Conservation (phyloP, 2,329 filamentous ascomycete species). For the Penicillium digitatum region DNA sequence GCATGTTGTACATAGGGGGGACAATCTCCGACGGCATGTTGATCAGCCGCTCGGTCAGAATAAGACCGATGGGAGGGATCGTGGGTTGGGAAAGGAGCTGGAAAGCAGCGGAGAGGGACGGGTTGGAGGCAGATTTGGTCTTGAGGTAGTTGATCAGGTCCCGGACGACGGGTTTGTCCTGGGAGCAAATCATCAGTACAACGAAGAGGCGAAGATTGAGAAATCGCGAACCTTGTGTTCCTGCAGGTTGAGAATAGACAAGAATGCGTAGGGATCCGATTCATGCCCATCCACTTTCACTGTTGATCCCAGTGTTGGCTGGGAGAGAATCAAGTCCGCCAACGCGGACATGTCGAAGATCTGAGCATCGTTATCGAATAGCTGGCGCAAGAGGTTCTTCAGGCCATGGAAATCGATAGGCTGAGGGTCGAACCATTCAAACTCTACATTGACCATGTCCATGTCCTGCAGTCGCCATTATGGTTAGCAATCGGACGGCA, state of each 20-base stretch:
- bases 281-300: slow-evolving; percentile 97
- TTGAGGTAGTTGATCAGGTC: slow-evolving; percentile 68
- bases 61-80: slow-evolving; percentile 67
- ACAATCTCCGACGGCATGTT: slow-evolving; percentile 94
- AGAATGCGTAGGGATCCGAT: slow-evolving; percentile 85
- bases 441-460: slow-evolving; percentile 90
- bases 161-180: slow-evolving; percentile 67
- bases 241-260: slow-evolving; percentile 79
- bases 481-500: slow-evolving; percentile 8
- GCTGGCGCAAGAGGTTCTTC: slow-evolving; percentile 82
- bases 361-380: slow-evolving; percentile 82
- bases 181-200: background rate
- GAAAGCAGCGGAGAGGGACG: slow-evolving; percentile 55
- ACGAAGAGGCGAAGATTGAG: background rate
- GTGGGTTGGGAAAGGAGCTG: slow-evolving; percentile 54
- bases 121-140: slow-evolving; percentile 50
- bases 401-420: slow-evolving; percentile 91
- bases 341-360: slow-evolving; percentile 85
- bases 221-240: slow-evolving; percentile 58
- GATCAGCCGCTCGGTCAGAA: slow-evolving; percentile 89
- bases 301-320: slow-evolving; percentile 84
- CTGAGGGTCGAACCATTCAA: slow-evolving; percentile 98
- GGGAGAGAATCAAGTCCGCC: slow-evolving; percentile 78
- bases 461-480: slow-evolving; percentile 61
- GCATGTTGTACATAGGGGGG: slow-evolving; percentile 91